Percentiles rank a stretch among this genome's conserved stretches.
Conservation (phyloP, 1,139 yeast species). For the Yamadazyma songkhlaensis region DNA sequence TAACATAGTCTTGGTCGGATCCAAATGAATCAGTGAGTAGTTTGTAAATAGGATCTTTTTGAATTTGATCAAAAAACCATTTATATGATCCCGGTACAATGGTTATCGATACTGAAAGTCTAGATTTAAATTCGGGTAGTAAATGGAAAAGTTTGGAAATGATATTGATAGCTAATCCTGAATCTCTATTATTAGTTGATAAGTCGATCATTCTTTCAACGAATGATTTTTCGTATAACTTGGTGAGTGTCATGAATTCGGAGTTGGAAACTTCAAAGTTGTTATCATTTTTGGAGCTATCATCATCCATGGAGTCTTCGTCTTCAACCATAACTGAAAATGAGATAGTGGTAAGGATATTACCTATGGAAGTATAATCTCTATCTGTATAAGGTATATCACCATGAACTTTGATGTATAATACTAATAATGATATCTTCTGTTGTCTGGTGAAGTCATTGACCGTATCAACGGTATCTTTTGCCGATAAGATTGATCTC, state of each 20-base stretch:
- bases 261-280: conserved; percentile 5
- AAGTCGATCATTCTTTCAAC: conserved; percentile 21
- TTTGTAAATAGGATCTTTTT: conserved; percentile 17
- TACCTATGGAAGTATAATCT: conserved; percentile 22
- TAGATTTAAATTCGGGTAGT: conserved; percentile 28
- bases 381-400: conserved; percentile 11
- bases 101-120: conserved; percentile 36
- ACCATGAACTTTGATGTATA: conserved; percentile 20
- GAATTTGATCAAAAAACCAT: conserved; percentile 26
- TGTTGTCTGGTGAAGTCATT: conserved; percentile 4
- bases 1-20: conserved; percentile 20
- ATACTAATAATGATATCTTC: conserved; percentile 17
- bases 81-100: conserved; percentile 31
- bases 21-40: conserved; percentile 9
- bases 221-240: conserved; percentile 23
- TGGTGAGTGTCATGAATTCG: conserved; percentile 10
- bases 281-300: conserved; percentile 6
- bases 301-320: conserved; percentile 12
- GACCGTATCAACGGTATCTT: neutral
- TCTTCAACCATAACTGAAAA: conserved; percentile 15
- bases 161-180: conserved; percentile 17
- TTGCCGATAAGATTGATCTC: neutral
- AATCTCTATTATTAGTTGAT: conserved; percentile 12
- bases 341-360: conserved; percentile 21
- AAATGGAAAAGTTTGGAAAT: conserved; percentile 29